These are phyloP conservation scores for Tricholoma terreum DNA, from an alignment of 768 basidiomycete genomes.

Conservation along the genomic window DNA sequence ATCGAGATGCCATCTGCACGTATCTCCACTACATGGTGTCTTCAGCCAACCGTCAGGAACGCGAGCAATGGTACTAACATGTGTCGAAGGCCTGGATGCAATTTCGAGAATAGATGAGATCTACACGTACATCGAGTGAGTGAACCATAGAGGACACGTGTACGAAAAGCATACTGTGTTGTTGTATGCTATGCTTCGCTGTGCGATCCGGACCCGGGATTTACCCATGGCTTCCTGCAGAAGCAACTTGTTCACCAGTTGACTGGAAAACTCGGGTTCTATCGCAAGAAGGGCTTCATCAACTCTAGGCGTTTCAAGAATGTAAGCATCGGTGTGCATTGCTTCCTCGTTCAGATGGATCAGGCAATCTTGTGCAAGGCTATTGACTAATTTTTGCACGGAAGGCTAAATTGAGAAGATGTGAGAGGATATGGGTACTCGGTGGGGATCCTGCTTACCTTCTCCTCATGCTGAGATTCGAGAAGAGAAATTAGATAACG, in stretches of 20 bases:
- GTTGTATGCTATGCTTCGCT: slow-evolving; percentile 44
- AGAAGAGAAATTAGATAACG: slow-evolving; percentile 62
- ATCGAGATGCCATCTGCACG: slow-evolving; percentile 64
- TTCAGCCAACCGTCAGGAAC: slow-evolving; percentile 9
- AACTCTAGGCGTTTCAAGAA: slow-evolving; percentile 45
- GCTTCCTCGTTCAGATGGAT: slow-evolving; percentile 61
- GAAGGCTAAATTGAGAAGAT: slow-evolving; percentile 49
- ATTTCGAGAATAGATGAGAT: slow-evolving; percentile 57
- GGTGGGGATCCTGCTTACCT: slow-evolving; percentile 42
- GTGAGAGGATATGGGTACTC: not conserved
- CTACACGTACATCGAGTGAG: slow-evolving; percentile 33
- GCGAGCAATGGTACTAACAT: slow-evolving; percentile 46
- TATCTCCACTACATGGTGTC: slow-evolving; percentile 70
- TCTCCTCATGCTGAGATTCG: slow-evolving; percentile 82
- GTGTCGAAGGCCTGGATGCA: slow-evolving; percentile 60
- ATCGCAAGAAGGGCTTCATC: slow-evolving; percentile 47
- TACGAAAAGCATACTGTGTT: slow-evolving; percentile 41
- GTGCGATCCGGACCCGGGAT: slow-evolving; percentile 36
- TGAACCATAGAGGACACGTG: slow-evolving; percentile 1
- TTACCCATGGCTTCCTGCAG: slow-evolving; percentile 43
- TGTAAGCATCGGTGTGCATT: slow-evolving; percentile 60
- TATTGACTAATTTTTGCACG: slow-evolving; percentile 66
- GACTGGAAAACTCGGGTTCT: slow-evolving; percentile 45
- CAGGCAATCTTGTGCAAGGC: slow-evolving; percentile 60
- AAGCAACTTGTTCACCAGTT: slow-evolving; percentile 40